Percentiles rank a stretch among this genome's conserved stretches.
Evolutionary conservation across 768 basidiomycete species (phyloP).

Genomic region (Mycena venus): DNA sequence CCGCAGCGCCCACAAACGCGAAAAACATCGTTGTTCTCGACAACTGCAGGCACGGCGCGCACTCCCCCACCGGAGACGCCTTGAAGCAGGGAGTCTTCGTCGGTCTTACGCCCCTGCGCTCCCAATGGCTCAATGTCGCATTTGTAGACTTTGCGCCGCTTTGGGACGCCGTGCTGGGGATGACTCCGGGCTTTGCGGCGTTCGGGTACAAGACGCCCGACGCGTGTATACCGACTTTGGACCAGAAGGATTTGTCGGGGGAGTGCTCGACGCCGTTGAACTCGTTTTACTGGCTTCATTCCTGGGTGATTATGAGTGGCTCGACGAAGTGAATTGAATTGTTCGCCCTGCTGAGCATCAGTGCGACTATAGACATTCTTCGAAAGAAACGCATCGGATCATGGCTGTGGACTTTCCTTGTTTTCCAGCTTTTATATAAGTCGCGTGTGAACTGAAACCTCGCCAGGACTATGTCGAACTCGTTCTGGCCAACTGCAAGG

Average conservation of each 20-base stretch:
- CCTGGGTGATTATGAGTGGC: constrained; percentile 59
- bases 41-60: constrained; percentile 62
- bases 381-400: constrained; percentile 61
- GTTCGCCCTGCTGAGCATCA: too few relatives aligned
- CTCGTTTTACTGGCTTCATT: constrained; percentile 69
- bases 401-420: too few relatives aligned
- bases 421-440: too few relatives aligned
- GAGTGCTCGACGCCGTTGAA: constrained; percentile 59
- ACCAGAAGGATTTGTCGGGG: constrained; percentile 45
- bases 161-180: constrained; percentile 62
- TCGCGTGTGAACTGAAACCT: too few relatives aligned
- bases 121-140: constrained; percentile 52
- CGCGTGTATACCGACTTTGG: constrained; percentile 46
- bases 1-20: constrained; percentile 63
- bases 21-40: constrained; percentile 64
- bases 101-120: constrained; percentile 53
- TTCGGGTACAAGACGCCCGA: constrained; percentile 62
- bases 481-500: constrained; percentile 5
- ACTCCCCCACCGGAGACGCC: constrained; percentile 56
- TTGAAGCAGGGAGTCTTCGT: constrained; percentile 62
- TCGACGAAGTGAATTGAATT: too few relatives aligned
- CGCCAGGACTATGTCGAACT: constrained; percentile 58
- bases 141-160: constrained; percentile 63
- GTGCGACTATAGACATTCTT: constrained; percentile 66
- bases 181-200: constrained; percentile 57